Conservation (phyloP, 768 basidiomycete species). For the Pleurotus tuber-regium region DNA sequence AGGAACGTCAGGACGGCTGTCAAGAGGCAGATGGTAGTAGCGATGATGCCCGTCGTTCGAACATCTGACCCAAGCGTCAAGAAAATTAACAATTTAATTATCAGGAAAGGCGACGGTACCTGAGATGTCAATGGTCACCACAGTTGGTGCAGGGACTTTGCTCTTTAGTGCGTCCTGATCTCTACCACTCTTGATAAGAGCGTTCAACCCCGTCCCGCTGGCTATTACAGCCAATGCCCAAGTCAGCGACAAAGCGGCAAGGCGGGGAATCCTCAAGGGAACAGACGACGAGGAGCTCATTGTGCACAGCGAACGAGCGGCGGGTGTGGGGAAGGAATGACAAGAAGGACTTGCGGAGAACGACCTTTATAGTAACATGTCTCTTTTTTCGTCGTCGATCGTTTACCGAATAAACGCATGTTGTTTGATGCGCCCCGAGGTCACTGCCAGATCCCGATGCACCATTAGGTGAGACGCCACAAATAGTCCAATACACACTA, state of each 20-base stretch:
- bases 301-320: conserved; percentile 7
- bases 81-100: not conserved
- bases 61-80: conserved; percentile 18
- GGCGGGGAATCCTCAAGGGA: conserved; percentile 21
- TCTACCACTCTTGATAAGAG: conserved; percentile 22
- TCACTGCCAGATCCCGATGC: not conserved
- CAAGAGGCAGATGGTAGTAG: conserved; percentile 16
- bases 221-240: conserved; percentile 21
- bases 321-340: not conserved
- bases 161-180: conserved; percentile 16
- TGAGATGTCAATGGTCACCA: conserved; percentile 18
- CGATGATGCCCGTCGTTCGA: conserved; percentile 18
- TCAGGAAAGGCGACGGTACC: conserved; percentile 12
- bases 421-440: no score
- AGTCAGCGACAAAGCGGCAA: conserved; percentile 26
- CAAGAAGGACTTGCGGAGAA: not conserved
- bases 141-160: conserved; percentile 13
- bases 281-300: conserved; percentile 11
- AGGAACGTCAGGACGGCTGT: conserved; percentile 16
- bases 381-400: not conserved
- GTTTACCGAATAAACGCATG: no score
- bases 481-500: not conserved
- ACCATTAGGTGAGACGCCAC: not conserved
- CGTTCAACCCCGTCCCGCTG: conserved; percentile 19
- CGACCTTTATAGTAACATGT: not conserved